These are phyloP conservation scores for Trametes polyzona DNA, from an alignment of 1,284 basidiomycete genomes.

Conservation along the genomic window DNA sequence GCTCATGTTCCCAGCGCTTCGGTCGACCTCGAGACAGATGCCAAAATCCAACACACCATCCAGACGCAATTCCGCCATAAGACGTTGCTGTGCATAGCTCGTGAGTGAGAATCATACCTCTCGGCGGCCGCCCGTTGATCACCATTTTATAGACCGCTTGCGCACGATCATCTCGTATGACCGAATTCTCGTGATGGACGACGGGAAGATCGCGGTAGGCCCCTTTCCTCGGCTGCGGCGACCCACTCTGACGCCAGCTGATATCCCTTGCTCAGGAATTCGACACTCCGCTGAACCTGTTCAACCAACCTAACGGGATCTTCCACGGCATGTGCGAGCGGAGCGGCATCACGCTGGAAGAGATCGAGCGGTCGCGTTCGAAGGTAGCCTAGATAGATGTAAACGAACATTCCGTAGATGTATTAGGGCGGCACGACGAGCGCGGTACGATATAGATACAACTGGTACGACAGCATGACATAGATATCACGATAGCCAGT, in stretches of 20 bases:
- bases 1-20: conserved; percentile 37
- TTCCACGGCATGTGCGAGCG: conserved; percentile 73
- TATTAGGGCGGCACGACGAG: not conserved
- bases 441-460: conserved; percentile 17
- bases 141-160: conserved; percentile 55
- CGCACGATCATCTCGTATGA: conserved; percentile 85
- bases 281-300: conserved; percentile 68
- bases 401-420: too few species aligned
- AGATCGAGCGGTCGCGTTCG: conserved; percentile 44
- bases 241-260: not conserved
- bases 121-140: not conserved
- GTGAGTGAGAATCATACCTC: conserved; percentile 22
- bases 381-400: too few species aligned
- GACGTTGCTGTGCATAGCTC: conserved; percentile 37
- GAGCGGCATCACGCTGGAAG: conserved; percentile 57
- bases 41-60: conserved; percentile 65
- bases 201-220: conserved; percentile 66
- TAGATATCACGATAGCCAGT: conserved; percentile 8
- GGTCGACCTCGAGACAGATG: conserved; percentile 62
- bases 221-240: not conserved
- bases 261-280: conserved; percentile 56
- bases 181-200: conserved; percentile 72
- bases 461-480: conserved; percentile 11
- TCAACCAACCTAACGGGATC: conserved; percentile 53
- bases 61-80: conserved; percentile 45